phyloP scores from a whole-genome alignment of 148 eudicot genomes.

The Chenopodium album region DNA sequence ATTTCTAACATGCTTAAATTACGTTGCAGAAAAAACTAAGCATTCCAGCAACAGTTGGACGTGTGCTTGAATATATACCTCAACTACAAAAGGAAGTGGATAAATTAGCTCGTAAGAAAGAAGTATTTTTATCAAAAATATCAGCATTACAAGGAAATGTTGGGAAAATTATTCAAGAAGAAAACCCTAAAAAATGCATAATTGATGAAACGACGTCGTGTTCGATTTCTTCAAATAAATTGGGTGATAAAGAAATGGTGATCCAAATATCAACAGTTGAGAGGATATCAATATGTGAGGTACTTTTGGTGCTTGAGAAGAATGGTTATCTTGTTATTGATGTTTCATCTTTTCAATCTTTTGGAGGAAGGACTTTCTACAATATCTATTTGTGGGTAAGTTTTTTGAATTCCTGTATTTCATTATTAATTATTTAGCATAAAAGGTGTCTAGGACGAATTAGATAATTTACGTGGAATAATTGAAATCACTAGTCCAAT shows the following conservation, averaged over 20 bases:
- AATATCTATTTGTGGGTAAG: slow-evolving; percentile 71
- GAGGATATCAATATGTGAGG: slow-evolving; percentile 34
- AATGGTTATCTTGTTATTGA: slow-evolving; percentile 41
- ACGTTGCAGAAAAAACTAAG: slow-evolving; percentile 69
- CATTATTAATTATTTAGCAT: not conserved
- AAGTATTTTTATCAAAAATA: slow-evolving; percentile 32
- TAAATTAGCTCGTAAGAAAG: slow-evolving; percentile 40
- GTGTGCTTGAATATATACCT: slow-evolving; percentile 73
- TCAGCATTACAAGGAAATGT: not conserved
- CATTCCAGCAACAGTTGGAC: slow-evolving; percentile 62
- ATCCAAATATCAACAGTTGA: slow-evolving; percentile 49
- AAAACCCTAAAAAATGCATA: not conserved
- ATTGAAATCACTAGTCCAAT: too few relatives aligned
- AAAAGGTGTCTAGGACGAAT: not conserved
- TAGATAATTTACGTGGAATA: too few relatives aligned
- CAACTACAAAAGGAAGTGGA: slow-evolving; percentile 71
- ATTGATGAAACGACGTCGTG: not conserved
- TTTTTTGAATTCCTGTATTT: not conserved
- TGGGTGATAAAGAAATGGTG: slow-evolving; percentile 40
- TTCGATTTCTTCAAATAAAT: slow-evolving; percentile 30
- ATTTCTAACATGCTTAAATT: not conserved
- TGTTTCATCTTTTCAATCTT: slow-evolving; percentile 48
- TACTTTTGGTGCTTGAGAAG: slow-evolving; percentile 44
- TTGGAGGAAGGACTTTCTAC: slow-evolving; percentile 50
- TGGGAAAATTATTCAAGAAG: not conserved